phyloP scores from a whole-genome alignment of 208 protist species.

The Angomonas ambiguus region DNA sequence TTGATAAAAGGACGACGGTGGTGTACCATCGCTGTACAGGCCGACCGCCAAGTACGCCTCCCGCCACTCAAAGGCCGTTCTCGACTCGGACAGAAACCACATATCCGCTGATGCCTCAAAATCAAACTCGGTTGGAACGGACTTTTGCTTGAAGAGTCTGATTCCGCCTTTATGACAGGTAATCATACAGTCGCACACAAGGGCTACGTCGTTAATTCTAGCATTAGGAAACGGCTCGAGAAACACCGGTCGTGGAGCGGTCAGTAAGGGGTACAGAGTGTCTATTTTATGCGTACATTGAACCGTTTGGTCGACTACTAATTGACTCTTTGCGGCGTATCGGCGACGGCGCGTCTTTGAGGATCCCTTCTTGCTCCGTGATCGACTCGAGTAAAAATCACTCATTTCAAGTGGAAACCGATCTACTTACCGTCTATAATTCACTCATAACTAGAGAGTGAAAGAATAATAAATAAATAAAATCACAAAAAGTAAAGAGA shows the following conservation, averaged over 20 bases:
- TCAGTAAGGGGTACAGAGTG: background rate
- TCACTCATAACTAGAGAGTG: too few species aligned
- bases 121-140: background rate
- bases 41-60: slow-evolving; percentile 47
- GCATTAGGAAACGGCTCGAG: background rate
- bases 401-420: background rate
- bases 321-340: background rate
- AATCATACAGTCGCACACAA: background rate
- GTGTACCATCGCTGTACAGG: slow-evolving; percentile 8
- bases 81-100: slow-evolving; percentile 33
- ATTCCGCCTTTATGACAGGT: background rate
- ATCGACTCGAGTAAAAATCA: slow-evolving; percentile 1
- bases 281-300: background rate
- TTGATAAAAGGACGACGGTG: slow-evolving; percentile 31
- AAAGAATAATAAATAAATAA: background rate
- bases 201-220: background rate
- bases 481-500: background rate
- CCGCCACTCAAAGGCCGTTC: slow-evolving; percentile 28
- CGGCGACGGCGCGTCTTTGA: background rate
- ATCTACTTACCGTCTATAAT: background rate
- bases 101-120: slow-evolving; percentile 21
- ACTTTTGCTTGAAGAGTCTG: background rate
- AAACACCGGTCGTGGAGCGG: background rate
- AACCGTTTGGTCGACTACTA: background rate
- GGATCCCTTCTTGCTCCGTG: background rate